phyloP scores from a whole-genome alignment of 176 grass and related monocot species.

The Eleusine coracana region DNA sequence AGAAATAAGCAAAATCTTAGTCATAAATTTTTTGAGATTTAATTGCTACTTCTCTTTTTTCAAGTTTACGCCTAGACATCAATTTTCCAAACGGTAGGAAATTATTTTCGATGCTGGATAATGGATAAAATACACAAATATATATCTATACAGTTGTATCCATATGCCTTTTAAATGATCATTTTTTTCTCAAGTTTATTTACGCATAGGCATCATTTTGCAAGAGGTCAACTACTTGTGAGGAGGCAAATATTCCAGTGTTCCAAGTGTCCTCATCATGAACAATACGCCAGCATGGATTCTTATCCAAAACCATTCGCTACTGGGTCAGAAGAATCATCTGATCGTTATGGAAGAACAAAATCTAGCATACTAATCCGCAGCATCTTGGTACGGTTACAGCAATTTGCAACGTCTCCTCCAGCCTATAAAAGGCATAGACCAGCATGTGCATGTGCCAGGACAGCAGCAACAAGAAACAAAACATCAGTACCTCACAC shows the following conservation, averaged over 20 bases:
- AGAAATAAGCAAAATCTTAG: too few species aligned
- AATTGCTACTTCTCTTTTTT: too few species aligned
- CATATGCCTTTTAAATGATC: not conserved
- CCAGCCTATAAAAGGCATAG: slow-evolving; percentile 15
- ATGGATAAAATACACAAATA: too few species aligned
- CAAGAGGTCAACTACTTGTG: not conserved
- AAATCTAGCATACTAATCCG: not conserved
- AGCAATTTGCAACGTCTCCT: not conserved
- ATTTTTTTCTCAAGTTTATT: not conserved
- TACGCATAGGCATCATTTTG: not conserved
- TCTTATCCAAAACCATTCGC: slow-evolving; percentile 22
- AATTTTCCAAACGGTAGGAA: too few species aligned
- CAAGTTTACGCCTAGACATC: too few species aligned
- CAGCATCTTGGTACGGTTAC: not conserved
- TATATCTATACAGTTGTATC: too few species aligned
- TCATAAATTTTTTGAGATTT: too few species aligned
- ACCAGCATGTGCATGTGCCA: not conserved
- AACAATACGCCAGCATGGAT: not conserved
- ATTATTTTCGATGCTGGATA: too few species aligned
- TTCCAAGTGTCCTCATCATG: not conserved
- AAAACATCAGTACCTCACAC: too few species aligned
- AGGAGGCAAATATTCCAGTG: not conserved
- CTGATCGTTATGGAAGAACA: slow-evolving; percentile 8
- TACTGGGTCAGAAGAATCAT: not conserved
- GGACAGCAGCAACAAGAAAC: not conserved